Percentiles rank a stretch among this genome's conserved stretches.
Evolutionary conservation across 2,329 filamentous ascomycete genomes (phyloP).

Genomic region (Fusarium buharicum): DNA sequence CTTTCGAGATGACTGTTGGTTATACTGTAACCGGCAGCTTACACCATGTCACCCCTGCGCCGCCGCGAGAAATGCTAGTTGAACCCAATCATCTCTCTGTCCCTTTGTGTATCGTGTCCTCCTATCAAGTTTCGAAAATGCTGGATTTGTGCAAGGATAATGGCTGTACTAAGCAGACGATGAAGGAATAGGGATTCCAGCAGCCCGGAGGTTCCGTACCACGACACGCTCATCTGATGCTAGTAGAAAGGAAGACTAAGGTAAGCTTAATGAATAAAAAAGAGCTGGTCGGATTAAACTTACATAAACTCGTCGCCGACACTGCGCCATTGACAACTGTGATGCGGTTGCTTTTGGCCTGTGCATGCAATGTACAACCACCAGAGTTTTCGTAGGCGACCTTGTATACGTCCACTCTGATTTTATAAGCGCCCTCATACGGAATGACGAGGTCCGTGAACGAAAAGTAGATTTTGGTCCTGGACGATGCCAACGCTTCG

Average conservation of each 20-base stretch:
- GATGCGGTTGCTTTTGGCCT: conserved; percentile 34
- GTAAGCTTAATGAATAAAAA: neutral
- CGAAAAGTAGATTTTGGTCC: conserved; percentile 37
- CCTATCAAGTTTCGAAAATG: neutral
- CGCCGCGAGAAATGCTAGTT: neutral
- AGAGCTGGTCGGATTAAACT: neutral
- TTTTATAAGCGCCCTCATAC: conserved; percentile 37
- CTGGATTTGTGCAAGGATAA: neutral
- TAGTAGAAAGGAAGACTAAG: neutral
- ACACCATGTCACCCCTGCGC: neutral
- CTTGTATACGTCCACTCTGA: conserved; percentile 47
- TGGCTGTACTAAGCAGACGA: neutral
- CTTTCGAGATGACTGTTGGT: too few species aligned
- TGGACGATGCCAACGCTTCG: conserved; percentile 3
- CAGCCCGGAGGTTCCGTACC: conserved; percentile 8
- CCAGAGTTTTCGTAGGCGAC: conserved; percentile 19
- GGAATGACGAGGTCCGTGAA: conserved; percentile 44
- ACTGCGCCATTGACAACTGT: conserved; percentile 18
- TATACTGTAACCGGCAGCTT: neutral
- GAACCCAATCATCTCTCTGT: neutral
- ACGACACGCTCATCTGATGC: conserved; percentile 14
- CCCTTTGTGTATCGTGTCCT: neutral
- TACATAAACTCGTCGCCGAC: conserved; percentile 8
- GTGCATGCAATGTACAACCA: conserved; percentile 24
- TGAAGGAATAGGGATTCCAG: conserved; percentile 1